These are phyloP conservation scores for Phytophthora idaei DNA, from an alignment of 352 stramenopile species.

Conservation along the genomic window DNA sequence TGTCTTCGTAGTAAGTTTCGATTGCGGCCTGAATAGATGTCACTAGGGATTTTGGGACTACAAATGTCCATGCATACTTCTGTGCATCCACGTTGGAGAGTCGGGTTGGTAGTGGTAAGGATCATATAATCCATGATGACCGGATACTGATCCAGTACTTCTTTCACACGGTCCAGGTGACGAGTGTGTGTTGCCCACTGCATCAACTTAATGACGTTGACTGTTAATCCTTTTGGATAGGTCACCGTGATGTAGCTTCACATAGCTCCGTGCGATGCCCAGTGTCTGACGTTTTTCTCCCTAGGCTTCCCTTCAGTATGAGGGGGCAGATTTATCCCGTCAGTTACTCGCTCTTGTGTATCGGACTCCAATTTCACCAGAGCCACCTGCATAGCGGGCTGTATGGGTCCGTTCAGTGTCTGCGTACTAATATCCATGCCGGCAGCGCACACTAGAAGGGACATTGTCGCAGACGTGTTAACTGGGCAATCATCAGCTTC, in stretches of 20 bases:
- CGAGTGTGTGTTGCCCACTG: slow-evolving; percentile 6
- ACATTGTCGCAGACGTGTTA: too few relatives aligned
- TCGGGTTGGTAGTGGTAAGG: background rate
- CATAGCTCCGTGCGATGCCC: slow-evolving; percentile 1
- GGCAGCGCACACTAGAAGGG: too few relatives aligned
- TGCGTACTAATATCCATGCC: too few relatives aligned
- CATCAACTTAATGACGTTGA: slow-evolving; percentile 6
- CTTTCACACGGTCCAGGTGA: slow-evolving; percentile 2
- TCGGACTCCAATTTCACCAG: too few relatives aligned
- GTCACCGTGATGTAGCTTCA: background rate
- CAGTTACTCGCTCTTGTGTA: background rate
- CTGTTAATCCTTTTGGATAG: background rate
- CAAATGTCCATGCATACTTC: background rate
- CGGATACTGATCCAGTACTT: slow-evolving; percentile 6
- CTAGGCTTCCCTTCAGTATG: slow-evolving; percentile 1
- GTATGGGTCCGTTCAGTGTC: too few relatives aligned
- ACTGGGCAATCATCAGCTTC: too few relatives aligned
- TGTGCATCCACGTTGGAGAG: background rate
- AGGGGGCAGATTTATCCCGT: slow-evolving; percentile 1
- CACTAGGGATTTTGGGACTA: background rate
- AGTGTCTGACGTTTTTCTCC: slow-evolving; percentile 5
- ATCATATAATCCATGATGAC: slow-evolving; percentile 14
- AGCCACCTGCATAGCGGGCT: too few relatives aligned
- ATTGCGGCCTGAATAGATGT: background rate
- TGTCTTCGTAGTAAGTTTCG: background rate